Evolutionary conservation across 208 protist species (phyloP), one percentile per base, ranked within the genome.

Genomic region (Trypanosomatidae sp.): DNA sequence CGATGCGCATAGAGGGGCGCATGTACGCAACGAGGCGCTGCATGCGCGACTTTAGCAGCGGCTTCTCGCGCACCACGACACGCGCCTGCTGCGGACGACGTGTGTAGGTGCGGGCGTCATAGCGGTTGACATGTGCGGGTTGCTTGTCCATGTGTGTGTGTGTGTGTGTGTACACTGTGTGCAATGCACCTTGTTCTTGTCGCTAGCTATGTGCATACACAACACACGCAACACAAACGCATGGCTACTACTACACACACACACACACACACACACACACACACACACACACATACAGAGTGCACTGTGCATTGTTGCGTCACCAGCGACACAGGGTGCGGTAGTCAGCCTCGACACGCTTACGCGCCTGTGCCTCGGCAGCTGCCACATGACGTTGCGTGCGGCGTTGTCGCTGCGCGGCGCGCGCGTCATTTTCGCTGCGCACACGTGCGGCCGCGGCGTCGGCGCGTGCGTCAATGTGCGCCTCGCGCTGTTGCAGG

Each of bases 21-120:
- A 89, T 50, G 32, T 61, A 86, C 38, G 76, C 69, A 0, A 49
- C 39, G 2, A 85, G 15, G 21, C 75, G 80, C 54, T 89, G 75
- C 26, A 66, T 48, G 19, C 80, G 68, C 6, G 80, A 89, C 50
- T 83, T 82, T 2, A 85, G 30, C 20, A 83, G 60, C 18, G 75
- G 64, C 59, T 85, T 89, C 55, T 89, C 75, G 30, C 80, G 80
- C 22, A 85, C 54, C 8, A 89, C 74, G 20, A 89, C 75, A 13
- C 72, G 71, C 33, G 55, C 66, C 45, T 67, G 71, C 6, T 61
- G 43, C 7, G 68, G 64, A 6, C 65, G 61, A 11, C 69, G 67
- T 13, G 75, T 85, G 61, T 67, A 82, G n/a, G 53, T 77, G 20
- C 56, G 48, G 8, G 80, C 52, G 46, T 85, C 75, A 33, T 89